A percentile compares a stretch with the other conserved stretches of the same genome.
Evolutionary conservation across 139 green algal genomes (phyloP).

Genomic region (Pseudopediastrum boryanum): DNA sequence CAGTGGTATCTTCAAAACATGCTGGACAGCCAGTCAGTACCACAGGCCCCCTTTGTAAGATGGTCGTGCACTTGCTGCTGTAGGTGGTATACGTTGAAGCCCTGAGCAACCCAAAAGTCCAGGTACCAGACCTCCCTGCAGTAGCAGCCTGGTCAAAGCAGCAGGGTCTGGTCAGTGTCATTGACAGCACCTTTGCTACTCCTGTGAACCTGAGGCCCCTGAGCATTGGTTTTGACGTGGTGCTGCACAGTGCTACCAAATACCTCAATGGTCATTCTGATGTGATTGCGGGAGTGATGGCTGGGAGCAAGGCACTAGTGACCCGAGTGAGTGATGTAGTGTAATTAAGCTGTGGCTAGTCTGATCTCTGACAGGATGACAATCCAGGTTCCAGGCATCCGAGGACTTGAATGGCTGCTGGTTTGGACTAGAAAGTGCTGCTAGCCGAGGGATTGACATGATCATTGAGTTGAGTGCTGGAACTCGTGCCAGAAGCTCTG

Average conservation of each 20-base stretch:
- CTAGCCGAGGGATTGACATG: too few species aligned
- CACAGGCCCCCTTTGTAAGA: too few species aligned
- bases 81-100: conserved; percentile 92
- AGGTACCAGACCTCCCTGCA: conserved; percentile 76
- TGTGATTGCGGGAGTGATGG: conserved; percentile 86
- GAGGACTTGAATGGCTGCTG: too few species aligned
- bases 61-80: conserved; percentile 25
- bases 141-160: conserved; percentile 38
- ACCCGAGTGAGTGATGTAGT: too few species aligned
- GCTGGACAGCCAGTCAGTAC: too few species aligned
- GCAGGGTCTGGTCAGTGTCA: conserved; percentile 71
- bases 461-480: too few species aligned
- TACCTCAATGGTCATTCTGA: conserved; percentile 96
- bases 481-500: too few species aligned
- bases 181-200: conserved; percentile 94
- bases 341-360: too few species aligned
- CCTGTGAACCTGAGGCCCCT: conserved; percentile 75
- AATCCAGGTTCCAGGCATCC: too few species aligned
- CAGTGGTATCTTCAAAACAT: too few species aligned
- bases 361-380: too few species aligned
- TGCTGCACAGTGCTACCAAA: conserved; percentile 95
- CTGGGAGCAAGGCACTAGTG: conserved; percentile 73
- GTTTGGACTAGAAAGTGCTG: too few species aligned
- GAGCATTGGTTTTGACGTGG: conserved; percentile 78
- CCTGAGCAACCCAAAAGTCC: conserved; percentile 86